Conservation (phyloP, 75 land plant species). For the Pseudotsuga menziesii region DNA sequence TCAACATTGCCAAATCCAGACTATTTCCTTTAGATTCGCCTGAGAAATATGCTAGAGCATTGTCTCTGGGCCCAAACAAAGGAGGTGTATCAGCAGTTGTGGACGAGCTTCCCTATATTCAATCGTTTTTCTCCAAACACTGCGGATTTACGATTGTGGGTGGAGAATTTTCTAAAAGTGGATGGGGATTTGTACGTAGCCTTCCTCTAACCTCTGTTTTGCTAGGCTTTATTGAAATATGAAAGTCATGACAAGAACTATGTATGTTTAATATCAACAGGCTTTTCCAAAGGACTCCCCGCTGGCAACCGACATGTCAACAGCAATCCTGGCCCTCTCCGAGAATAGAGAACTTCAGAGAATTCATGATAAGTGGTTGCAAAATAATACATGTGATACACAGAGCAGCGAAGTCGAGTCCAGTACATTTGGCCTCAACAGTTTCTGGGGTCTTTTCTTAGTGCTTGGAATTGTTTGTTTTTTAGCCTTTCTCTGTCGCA, state of each 20-base stretch:
- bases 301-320: conserved; percentile 80
- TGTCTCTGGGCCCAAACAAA: conserved; percentile 52
- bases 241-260: no score
- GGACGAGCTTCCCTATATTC: conserved; percentile 82
- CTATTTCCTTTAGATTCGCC: conserved; percentile 50
- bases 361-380: conserved; percentile 77
- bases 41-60: conserved; percentile 55
- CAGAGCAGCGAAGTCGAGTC: conserved; percentile 28
- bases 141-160: conserved; percentile 75
- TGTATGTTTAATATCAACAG: conserved; percentile 21
- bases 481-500: conserved; percentile 42
- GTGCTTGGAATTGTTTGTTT: conserved; percentile 59
- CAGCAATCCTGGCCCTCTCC: conserved; percentile 72
- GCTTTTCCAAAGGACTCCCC: conserved; percentile 93
- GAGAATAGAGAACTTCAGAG: conserved; percentile 76
- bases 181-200: conserved; percentile 90
- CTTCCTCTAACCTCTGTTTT: neutral
- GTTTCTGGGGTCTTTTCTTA: conserved; percentile 86
- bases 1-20: conserved; percentile 53
- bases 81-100: conserved; percentile 91
- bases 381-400: conserved; percentile 24
- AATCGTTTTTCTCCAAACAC: conserved; percentile 67
- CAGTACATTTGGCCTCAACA: conserved; percentile 45
- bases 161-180: conserved; percentile 73
- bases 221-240: no score